These are phyloP conservation scores for Immersiella caudata DNA, from an alignment of 495 filamentous ascomycete species.

Conservation along the genomic window DNA sequence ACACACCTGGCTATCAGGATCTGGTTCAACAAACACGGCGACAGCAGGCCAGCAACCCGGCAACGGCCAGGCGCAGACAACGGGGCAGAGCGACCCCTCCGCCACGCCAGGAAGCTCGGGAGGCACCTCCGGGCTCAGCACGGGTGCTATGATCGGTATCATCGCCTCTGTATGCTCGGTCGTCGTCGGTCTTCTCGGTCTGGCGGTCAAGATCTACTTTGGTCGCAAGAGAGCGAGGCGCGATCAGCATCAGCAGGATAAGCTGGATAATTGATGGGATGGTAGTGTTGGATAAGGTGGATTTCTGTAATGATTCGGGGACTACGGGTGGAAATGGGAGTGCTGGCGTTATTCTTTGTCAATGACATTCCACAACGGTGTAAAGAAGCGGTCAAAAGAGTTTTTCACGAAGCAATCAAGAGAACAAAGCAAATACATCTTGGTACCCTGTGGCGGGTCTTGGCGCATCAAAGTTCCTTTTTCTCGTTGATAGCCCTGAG, in stretches of 20 bases:
- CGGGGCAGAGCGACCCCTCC: background rate
- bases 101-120: background rate
- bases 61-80: background rate
- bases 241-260: background rate
- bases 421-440: too few relatives aligned
- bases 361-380: too few relatives aligned
- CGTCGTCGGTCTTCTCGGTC: slow-evolving; percentile 8
- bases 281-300: too few relatives aligned
- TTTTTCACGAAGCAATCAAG: too few relatives aligned
- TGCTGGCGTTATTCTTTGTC: too few relatives aligned
- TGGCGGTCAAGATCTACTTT: slow-evolving; percentile 16
- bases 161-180: slow-evolving; percentile 7
- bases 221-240: slow-evolving; percentile 14
- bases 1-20: background rate
- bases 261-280: background rate
- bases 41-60: background rate
- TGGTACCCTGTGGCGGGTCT: too few relatives aligned
- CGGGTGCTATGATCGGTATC: slow-evolving; percentile 20
- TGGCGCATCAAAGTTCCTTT: too few relatives aligned
- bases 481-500: too few relatives aligned
- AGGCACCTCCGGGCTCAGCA: slow-evolving; percentile 10
- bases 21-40: background rate
- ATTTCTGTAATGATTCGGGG: too few relatives aligned
- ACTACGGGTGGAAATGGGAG: too few relatives aligned
- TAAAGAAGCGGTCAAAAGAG: too few relatives aligned